Percentiles rank a stretch among this genome's conserved stretches.
phyloP scores from a whole-genome alignment of 306 rosid species.

The Inga leiocalycina region DNA sequence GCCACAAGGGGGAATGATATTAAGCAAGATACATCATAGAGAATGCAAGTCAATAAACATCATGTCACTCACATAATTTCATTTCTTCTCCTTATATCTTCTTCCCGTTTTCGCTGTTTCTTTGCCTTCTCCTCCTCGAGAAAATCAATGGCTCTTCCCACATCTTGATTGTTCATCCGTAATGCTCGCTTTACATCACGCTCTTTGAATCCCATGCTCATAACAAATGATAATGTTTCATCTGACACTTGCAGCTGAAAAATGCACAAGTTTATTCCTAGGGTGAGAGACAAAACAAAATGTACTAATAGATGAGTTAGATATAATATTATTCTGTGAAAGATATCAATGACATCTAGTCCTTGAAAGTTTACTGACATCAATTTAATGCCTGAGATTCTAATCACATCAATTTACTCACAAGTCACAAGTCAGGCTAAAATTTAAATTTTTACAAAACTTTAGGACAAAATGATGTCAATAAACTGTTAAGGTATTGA shows the following conservation, averaged over 20 bases:
- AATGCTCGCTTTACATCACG: constrained; percentile 77
- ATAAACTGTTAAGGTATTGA: not conserved
- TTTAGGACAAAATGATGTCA: not conserved
- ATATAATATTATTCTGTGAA: not conserved
- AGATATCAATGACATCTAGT: not conserved
- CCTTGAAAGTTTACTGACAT: not conserved
- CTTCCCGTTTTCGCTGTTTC: constrained; percentile 58
- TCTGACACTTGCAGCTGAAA: constrained; percentile 86
- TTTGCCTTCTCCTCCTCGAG: constrained; percentile 70
- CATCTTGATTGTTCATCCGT: constrained; percentile 90
- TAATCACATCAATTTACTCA: not conserved
- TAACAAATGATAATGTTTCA: constrained; percentile 82
- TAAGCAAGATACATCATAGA: constrained; percentile 16
- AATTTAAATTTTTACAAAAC: not conserved
- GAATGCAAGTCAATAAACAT: constrained; percentile 25
- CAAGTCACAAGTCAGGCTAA: not conserved
- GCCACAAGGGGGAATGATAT: constrained; percentile 11
- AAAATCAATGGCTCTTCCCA: constrained; percentile 78
- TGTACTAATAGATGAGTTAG: not conserved
- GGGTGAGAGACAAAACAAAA: not conserved
- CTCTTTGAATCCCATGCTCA: constrained; percentile 85
- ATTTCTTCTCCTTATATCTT: constrained; percentile 51
- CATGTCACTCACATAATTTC: constrained; percentile 64
- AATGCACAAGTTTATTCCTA: constrained; percentile 14
- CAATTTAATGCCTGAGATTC: not conserved